These are phyloP conservation scores for Coprinellus aureogranulatus DNA, from an alignment of 768 basidiomycete species.

Conservation along the genomic window DNA sequence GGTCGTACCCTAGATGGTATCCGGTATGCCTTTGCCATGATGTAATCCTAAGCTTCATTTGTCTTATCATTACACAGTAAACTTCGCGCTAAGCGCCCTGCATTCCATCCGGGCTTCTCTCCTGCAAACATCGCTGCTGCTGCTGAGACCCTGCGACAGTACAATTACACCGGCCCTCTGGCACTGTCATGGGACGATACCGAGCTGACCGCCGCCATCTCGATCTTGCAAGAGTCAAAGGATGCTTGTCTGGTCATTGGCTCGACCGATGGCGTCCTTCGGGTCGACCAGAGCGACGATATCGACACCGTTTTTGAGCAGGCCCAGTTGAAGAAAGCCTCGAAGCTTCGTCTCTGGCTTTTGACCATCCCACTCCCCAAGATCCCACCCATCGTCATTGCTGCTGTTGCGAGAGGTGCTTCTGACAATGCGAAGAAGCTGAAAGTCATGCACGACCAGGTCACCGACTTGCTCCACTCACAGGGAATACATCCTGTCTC, in stretches of 20 bases:
- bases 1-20: neutral
- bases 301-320: neutral
- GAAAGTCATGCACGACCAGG: neutral
- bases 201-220: slow-evolving; percentile 24
- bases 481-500: slow-evolving; percentile 25
- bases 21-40: neutral
- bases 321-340: neutral
- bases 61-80: slow-evolving; percentile 9
- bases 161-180: slow-evolving; percentile 18
- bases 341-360: slow-evolving; percentile 29
- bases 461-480: neutral
- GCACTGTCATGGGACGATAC: slow-evolving; percentile 36
- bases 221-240: slow-evolving; percentile 22
- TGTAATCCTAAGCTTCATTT: no score
- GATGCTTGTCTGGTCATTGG: slow-evolving; percentile 25
- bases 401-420: slow-evolving; percentile 16
- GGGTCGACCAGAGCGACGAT: slow-evolving; percentile 7
- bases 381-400: slow-evolving; percentile 29
- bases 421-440: neutral
- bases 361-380: slow-evolving; percentile 28
- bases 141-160: slow-evolving; percentile 10
- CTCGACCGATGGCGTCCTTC: slow-evolving; percentile 20
- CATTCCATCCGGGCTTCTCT: slow-evolving; percentile 16
- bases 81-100: neutral
- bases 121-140: slow-evolving; percentile 18